Evolutionary conservation across 2,329 filamentous ascomycete species (phyloP).

Genomic region (Blumeria graminis): DNA sequence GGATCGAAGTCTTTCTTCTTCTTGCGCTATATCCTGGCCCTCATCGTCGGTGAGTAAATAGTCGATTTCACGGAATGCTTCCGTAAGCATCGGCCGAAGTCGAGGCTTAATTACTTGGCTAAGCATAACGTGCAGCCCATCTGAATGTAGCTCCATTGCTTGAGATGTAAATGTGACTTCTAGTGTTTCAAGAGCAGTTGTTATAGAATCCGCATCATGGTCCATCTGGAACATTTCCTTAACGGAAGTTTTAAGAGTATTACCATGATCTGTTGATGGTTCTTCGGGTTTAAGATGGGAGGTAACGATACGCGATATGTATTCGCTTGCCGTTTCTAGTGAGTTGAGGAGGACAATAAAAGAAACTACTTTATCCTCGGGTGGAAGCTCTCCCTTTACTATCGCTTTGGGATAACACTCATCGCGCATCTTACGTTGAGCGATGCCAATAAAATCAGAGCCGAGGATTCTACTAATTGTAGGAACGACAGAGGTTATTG

Average conservation of each 20-base stretch:
- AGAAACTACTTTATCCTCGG: constrained; percentile 66
- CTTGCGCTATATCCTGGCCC: constrained; percentile 27
- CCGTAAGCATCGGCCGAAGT: constrained; percentile 59
- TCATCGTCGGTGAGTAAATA: constrained; percentile 48
- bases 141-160: constrained; percentile 55
- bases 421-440: constrained; percentile 91
- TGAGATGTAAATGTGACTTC: constrained; percentile 52
- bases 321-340: constrained; percentile 76
- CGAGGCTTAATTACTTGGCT: constrained; percentile 69
- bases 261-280: constrained; percentile 17
- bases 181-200: constrained; percentile 41
- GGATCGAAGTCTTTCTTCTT: constrained; percentile 24
- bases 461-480: constrained; percentile 59
- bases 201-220: constrained; percentile 46
- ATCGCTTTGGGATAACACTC: constrained; percentile 70
- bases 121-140: constrained; percentile 69
- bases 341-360: constrained; percentile 93
- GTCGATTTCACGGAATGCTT: constrained; percentile 79
- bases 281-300: constrained; percentile 30
- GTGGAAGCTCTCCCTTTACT: constrained; percentile 58
- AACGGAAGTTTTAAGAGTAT: constrained; percentile 18
- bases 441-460: constrained; percentile 86
- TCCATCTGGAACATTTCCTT: constrained; percentile 56
- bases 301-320: constrained; percentile 64
- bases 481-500: constrained; percentile 56